Percentiles rank a stretch among this genome's conserved stretches.
Conservation (phyloP, 768 basidiomycete species). For the Dendrothele bispora region DNA sequence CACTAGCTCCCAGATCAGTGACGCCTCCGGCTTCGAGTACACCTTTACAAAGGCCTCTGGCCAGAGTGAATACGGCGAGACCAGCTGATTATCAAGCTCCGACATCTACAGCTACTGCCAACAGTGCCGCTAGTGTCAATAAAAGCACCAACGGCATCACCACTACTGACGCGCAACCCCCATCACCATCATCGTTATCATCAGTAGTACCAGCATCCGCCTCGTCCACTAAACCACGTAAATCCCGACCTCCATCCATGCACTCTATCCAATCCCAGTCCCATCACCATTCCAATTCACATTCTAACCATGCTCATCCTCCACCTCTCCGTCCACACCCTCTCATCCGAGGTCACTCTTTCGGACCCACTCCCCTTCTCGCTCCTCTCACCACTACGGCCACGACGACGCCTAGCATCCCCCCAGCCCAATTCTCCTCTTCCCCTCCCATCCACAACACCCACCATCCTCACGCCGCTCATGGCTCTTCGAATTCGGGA, state of each 20-base stretch:
- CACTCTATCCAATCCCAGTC: conserved; percentile 53
- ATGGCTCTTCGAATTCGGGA: conserved; percentile 1
- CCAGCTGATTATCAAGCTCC: conserved; percentile 29
- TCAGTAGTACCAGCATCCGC: conserved; percentile 25
- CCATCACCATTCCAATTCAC: conserved; percentile 24
- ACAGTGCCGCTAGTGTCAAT: background rate
- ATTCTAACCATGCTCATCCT: too few relatives aligned
- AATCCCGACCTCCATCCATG: conserved; percentile 61
- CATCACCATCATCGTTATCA: conserved; percentile 32
- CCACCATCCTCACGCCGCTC: conserved; percentile 32
- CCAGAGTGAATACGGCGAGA: conserved; percentile 37
- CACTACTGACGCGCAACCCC: background rate
- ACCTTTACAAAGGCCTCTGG: conserved; percentile 12
- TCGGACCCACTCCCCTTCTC: conserved; percentile 46
- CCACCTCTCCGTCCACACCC: conserved; percentile 71
- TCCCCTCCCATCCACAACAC: conserved; percentile 28
- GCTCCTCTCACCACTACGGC: conserved; percentile 62
- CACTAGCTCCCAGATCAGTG: background rate
- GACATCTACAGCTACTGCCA: background rate
- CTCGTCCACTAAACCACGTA: conserved; percentile 37
- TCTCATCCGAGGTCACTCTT: conserved; percentile 73
- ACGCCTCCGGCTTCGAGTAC: background rate
- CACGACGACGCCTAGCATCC: conserved; percentile 19
- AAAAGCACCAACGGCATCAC: background rate
- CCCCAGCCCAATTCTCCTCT: conserved; percentile 35